Evolutionary conservation across 78 protist species (phyloP).

Genomic region (Isochrysis galbana): DNA sequence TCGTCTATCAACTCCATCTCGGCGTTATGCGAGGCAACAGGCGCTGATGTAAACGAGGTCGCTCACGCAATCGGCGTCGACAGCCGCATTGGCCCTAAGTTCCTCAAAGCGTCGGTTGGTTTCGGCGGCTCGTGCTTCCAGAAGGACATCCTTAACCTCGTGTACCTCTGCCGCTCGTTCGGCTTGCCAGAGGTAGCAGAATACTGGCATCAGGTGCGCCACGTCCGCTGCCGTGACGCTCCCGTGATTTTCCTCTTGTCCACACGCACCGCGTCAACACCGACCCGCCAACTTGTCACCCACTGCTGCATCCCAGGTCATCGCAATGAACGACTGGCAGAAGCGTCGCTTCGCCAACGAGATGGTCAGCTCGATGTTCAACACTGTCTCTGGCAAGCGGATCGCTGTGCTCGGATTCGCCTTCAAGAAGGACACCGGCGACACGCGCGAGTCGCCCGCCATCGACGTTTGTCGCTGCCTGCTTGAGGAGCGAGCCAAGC

Average conservation of each 20-base stretch:
- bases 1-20: slow-evolving; percentile 85
- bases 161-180: slow-evolving; percentile 78
- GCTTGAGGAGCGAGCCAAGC: slow-evolving; percentile 81
- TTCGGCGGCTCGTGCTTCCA: slow-evolving; percentile 81
- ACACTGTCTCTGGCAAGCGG: slow-evolving; percentile 81
- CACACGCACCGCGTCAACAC: too few relatives aligned
- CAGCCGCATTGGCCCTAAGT: slow-evolving; percentile 84
- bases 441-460: slow-evolving; percentile 82
- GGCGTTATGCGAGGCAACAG: slow-evolving; percentile 87
- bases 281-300: too few relatives aligned
- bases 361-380: slow-evolving; percentile 72
- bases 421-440: slow-evolving; percentile 93
- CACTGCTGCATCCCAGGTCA: too few relatives aligned
- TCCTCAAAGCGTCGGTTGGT: slow-evolving; percentile 83
- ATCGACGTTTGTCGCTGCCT: slow-evolving; percentile 63
- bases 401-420: slow-evolving; percentile 87
- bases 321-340: slow-evolving; percentile 84
- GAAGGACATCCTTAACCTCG: slow-evolving; percentile 89
- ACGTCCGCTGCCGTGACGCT: too few relatives aligned
- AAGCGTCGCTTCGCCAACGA: slow-evolving; percentile 82
- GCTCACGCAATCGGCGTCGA: slow-evolving; percentile 47
- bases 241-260: too few relatives aligned
- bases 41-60: slow-evolving; percentile 86
- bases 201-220: slow-evolving; percentile 88
- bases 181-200: slow-evolving; percentile 83